Conservation (phyloP, 768 basidiomycete genomes). For the Phaeolepiota aurea region DNA sequence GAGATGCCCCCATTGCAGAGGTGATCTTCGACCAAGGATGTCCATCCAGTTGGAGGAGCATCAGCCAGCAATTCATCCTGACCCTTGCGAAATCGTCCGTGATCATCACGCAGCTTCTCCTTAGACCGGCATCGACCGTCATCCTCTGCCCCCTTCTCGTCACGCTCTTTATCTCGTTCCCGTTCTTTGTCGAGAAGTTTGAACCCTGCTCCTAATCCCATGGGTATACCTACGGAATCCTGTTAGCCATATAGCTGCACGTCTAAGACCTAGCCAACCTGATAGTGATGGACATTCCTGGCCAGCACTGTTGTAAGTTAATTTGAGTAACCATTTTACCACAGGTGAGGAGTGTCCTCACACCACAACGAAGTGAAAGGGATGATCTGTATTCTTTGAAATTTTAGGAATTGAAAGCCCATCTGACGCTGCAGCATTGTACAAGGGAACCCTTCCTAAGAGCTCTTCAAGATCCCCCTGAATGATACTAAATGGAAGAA, state of each 20-base stretch:
- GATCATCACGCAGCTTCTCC: slow-evolving; percentile 17
- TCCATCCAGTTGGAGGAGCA: slow-evolving; percentile 49
- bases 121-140: slow-evolving; percentile 23
- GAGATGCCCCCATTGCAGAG: slow-evolving; percentile 38
- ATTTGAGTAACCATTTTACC: slow-evolving; percentile 8
- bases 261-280: slow-evolving; percentile 27
- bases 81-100: slow-evolving; percentile 18
- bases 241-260: slow-evolving; percentile 1
- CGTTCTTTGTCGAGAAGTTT: slow-evolving; percentile 51
- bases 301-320: slow-evolving; percentile 31
- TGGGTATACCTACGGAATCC: slow-evolving; percentile 50
- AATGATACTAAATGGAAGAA: slow-evolving; percentile 5
- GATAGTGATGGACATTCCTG: slow-evolving; percentile 80
- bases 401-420: slow-evolving; percentile 37
- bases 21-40: slow-evolving; percentile 70
- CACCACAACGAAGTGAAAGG: slow-evolving; percentile 77
- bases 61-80: slow-evolving; percentile 24
- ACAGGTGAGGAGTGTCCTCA: slow-evolving; percentile 23
- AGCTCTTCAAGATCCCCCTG: slow-evolving; percentile 72
- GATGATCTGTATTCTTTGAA: slow-evolving; percentile 44
- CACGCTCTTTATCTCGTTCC: slow-evolving; percentile 30
- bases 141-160: slow-evolving; percentile 27
- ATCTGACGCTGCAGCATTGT: slow-evolving; percentile 18
- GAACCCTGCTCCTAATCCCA: slow-evolving; percentile 72
- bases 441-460: slow-evolving; percentile 49